phyloP scores from a whole-genome alignment of 2,329 filamentous ascomycete genomes.

The Aspergillus aculeatus region DNA sequence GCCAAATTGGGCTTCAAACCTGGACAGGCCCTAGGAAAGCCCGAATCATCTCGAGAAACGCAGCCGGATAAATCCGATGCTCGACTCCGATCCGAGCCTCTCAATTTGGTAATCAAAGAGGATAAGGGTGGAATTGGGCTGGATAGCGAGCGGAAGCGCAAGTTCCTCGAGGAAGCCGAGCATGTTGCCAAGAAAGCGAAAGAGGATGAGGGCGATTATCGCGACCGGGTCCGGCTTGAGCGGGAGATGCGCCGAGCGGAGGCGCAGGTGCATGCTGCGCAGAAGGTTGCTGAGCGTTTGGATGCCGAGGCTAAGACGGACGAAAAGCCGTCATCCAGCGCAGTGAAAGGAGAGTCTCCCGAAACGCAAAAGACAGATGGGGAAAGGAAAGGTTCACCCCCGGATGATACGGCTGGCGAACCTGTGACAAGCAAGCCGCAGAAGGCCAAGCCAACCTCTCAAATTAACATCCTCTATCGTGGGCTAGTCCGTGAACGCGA shows the following conservation, averaged over 20 bases:
- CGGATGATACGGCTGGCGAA: slow-evolving; percentile 2
- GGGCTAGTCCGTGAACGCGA: slow-evolving; percentile 69
- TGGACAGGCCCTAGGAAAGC: slow-evolving; percentile 70
- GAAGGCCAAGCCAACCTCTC: slow-evolving; percentile 55
- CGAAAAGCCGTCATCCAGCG: slow-evolving; percentile 14
- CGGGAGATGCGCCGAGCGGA: slow-evolving; percentile 68
- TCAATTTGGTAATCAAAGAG: slow-evolving; percentile 73
- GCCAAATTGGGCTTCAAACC: slow-evolving; percentile 86
- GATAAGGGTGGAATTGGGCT: slow-evolving; percentile 80
- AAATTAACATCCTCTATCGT: slow-evolving; percentile 77
- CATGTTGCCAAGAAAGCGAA: slow-evolving; percentile 59
- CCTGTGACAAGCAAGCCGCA: slow-evolving; percentile 13
- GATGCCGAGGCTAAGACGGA: slow-evolving; percentile 53
- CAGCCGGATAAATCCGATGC: slow-evolving; percentile 8
- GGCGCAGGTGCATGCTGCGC: slow-evolving; percentile 70
- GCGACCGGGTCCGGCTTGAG: slow-evolving; percentile 69
- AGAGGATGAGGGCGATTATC: slow-evolving; percentile 68
- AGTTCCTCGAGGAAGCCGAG: slow-evolving; percentile 62
- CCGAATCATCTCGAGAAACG: slow-evolving; percentile 36
- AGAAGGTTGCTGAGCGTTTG: slow-evolving; percentile 78
- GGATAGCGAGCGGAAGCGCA: slow-evolving; percentile 79
- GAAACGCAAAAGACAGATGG: slow-evolving; percentile 15
- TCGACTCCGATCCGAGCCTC: slow-evolving; percentile 64
- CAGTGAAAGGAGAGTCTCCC: slow-evolving; percentile 11
- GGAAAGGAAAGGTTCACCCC: slow-evolving; percentile 7